These are phyloP conservation scores for Alternaria ethzedia DNA, from an alignment of 2,329 filamentous ascomycete genomes.

Conservation along the genomic window DNA sequence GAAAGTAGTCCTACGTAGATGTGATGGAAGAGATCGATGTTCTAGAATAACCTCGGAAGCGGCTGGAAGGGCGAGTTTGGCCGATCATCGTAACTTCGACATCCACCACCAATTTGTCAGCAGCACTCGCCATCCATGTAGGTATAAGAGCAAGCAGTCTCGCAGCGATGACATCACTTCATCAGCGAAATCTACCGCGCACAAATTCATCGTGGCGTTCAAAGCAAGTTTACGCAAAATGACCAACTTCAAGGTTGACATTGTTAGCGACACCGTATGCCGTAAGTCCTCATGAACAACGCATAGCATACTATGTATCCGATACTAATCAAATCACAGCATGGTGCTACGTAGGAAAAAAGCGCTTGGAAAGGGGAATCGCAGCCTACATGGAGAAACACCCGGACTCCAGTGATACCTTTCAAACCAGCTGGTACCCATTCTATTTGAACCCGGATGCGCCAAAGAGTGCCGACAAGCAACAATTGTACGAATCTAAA, in stretches of 20 bases:
- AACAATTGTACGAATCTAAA: constrained; percentile 65
- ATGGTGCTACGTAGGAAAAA: constrained; percentile 77
- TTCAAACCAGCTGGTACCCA: constrained; percentile 76
- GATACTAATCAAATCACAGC: constrained; percentile 24
- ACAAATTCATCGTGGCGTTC: constrained; percentile 43
- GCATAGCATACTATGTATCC: neutral
- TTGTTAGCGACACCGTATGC: constrained; percentile 82
- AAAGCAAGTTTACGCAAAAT: constrained; percentile 41
- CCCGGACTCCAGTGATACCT: constrained; percentile 68
- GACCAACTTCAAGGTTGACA: constrained; percentile 73
- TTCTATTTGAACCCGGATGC: constrained; percentile 79
- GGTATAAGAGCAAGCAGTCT: constrained; percentile 9
- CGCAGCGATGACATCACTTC: constrained; percentile 1
- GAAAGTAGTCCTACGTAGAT: too few species aligned
- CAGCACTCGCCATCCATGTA: constrained; percentile 12
- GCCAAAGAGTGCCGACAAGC: constrained; percentile 62
- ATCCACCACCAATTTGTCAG: constrained; percentile 30
- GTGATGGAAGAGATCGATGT: neutral
- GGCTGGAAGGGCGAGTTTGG: constrained; percentile 3
- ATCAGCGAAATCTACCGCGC: neutral
- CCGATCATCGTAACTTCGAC: neutral
- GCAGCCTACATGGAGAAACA: constrained; percentile 67
- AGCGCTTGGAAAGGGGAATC: constrained; percentile 76
- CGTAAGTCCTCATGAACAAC: constrained; percentile 51
- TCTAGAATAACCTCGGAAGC: constrained; percentile 2